Evolutionary conservation across 2,329 filamentous ascomycete species (phyloP), one percentile per base, ranked within the genome.

Genomic region (Pseudocercospora crystallina): DNA sequence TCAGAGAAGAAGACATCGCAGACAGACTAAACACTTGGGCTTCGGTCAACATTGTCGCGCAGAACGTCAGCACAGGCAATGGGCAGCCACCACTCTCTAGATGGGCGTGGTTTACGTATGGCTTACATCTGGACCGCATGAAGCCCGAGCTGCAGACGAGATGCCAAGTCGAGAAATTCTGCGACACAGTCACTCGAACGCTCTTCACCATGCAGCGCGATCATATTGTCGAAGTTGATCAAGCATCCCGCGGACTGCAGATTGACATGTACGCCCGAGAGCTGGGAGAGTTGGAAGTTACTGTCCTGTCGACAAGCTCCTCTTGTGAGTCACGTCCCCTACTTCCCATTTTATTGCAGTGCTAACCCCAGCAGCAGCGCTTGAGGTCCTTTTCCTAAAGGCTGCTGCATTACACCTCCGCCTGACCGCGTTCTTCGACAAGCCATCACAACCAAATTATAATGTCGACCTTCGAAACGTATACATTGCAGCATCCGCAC

Each of bases 1-100:
- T 92, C 34, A 86, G 87, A 61, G 86, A 86, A 62, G 87, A 91
- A 65, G 87, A 91, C 62, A 80, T 91, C 51, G 82, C 87, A 59
- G 88, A 94, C 64, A 80, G 89, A 33, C 82, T 91, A 37, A 83
- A 83, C 43, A 92, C 88, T 1, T 94, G 88, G 88, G 88, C 88
- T 1, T 86, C 89, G 3, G 90, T 87, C 73, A 94, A 94, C 65
- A 87, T 92, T 57, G 88, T 91, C 31, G 85, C 87, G 15, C 88
- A 92, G 61, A 80, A 81, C 49, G 82, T 91, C 37, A 87, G 87
- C n/a, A 92, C 89, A 3, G 88, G 88, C 14, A 89, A 90, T 62
- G 88, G 88, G 5, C 88, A 91, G 65, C 88, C 89, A 7, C 87
- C 88, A 5, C 61, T 71, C 5, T 61, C 64, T 10, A 44, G 69